A percentile compares a stretch with the other conserved stretches of the same genome.
phyloP scores from a whole-genome alignment of 2,329 filamentous ascomycete species.

The Stemphylium lycopersici region DNA sequence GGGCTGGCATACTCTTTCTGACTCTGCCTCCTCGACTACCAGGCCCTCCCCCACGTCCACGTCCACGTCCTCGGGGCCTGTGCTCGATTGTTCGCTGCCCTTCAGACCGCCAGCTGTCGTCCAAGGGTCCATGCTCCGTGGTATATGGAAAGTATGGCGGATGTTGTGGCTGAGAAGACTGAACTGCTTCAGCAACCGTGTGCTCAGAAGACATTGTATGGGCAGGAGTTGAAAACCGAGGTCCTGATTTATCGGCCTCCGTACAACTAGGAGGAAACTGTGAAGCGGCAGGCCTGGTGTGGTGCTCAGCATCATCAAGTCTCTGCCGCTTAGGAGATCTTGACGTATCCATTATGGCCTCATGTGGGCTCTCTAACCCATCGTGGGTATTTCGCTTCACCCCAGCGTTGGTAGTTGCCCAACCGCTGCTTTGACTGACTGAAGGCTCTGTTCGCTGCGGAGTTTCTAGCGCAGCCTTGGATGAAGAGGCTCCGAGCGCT shows the following conservation, averaged over 20 bases:
- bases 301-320: conserved; percentile 49
- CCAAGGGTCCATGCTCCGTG: conserved; percentile 36
- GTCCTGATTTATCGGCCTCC: conserved; percentile 30
- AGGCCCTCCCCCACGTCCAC: conserved; percentile 50
- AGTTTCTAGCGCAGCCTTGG: conserved; percentile 20
- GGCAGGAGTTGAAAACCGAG: conserved; percentile 24
- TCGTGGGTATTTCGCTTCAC: conserved; percentile 48
- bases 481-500: conserved; percentile 5
- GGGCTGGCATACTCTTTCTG: conserved; percentile 47
- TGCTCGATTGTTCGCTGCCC: conserved; percentile 38
- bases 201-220: conserved; percentile 39
- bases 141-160: conserved; percentile 33
- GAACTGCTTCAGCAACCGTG: conserved; percentile 29
- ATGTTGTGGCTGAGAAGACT: conserved; percentile 33
- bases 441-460: conserved; percentile 26
- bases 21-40: conserved; percentile 47
- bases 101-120: conserved; percentile 43
- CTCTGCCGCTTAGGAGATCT: conserved; percentile 55
- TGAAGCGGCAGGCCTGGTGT: conserved; percentile 34
- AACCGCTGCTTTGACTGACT: conserved; percentile 41
- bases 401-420: conserved; percentile 53
- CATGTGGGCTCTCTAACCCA: conserved; percentile 43
- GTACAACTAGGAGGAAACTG: conserved; percentile 2
- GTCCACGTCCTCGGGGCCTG: conserved; percentile 46
- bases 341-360: conserved; percentile 32